A percentile compares a stretch with the other conserved stretches of the same genome.
Conservation (phyloP, 805 yeast species). For the Wickerhamomyces ciferrii region DNA sequence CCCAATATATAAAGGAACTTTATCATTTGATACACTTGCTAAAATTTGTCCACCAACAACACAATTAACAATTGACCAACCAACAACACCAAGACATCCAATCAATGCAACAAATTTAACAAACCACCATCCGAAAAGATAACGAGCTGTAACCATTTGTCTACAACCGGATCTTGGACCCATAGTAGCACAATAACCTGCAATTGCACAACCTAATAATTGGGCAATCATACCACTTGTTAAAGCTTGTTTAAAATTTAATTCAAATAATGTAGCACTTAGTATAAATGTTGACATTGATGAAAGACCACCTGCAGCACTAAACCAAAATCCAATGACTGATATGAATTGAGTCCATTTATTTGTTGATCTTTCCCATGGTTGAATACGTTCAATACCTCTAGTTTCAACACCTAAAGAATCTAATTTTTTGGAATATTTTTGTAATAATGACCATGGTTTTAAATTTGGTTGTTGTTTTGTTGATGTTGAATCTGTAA, state of each 20-base stretch:
- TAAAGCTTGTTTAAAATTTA: slow-evolving; percentile 63
- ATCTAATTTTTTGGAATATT: slow-evolving; percentile 43
- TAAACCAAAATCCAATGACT: slow-evolving; percentile 74
- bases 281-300: slow-evolving; percentile 81
- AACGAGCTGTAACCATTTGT: slow-evolving; percentile 81
- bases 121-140: slow-evolving; percentile 80
- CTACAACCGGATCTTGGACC: slow-evolving; percentile 90
- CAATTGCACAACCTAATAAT: slow-evolving; percentile 65
- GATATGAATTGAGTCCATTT: slow-evolving; percentile 29
- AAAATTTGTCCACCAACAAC: slow-evolving; percentile 87
- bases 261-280: slow-evolving; percentile 66
- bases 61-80: slow-evolving; percentile 93
- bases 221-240: slow-evolving; percentile 60
- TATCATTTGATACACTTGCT: slow-evolving; percentile 56
- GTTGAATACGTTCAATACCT: slow-evolving; percentile 73
- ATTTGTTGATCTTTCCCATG: slow-evolving; percentile 53
- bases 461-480: slow-evolving; percentile 12
- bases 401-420: slow-evolving; percentile 64
- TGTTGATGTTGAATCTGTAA: background rate
- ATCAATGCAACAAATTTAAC: slow-evolving; percentile 72
- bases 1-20: slow-evolving; percentile 68
- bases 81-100: slow-evolving; percentile 70
- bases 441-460: slow-evolving; percentile 16
- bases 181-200: slow-evolving; percentile 80
- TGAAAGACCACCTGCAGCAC: slow-evolving; percentile 84